phyloP scores from a whole-genome alignment of 306 rosid species.

The Abrus precatorius region DNA sequence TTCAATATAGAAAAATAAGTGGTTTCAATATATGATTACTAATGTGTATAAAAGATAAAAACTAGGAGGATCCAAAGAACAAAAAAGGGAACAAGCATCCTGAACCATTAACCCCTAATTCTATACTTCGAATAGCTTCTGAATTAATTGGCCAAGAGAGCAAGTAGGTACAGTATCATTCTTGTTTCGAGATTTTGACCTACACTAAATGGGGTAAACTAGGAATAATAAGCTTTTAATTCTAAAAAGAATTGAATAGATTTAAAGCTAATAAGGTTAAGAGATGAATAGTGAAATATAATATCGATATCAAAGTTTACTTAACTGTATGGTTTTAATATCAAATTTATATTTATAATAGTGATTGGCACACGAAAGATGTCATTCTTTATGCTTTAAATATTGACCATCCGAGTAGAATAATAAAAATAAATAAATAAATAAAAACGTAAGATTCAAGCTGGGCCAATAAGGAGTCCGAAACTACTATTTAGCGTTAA shows the following conservation, averaged over 20 bases:
- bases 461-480: too few species aligned
- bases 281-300: background rate
- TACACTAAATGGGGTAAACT: slow-evolving; percentile 5
- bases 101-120: background rate
- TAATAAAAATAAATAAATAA: too few species aligned
- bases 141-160: background rate
- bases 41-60: background rate
- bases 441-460: too few species aligned
- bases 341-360: too few species aligned
- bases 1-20: background rate
- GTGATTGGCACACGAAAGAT: too few species aligned
- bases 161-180: slow-evolving; percentile 6
- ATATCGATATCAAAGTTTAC: too few species aligned
- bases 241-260: background rate
- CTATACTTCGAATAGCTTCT: background rate
- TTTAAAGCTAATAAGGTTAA: background rate
- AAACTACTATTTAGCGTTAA: too few species aligned
- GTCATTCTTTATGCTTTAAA: too few species aligned
- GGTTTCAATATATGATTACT: background rate
- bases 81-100: slow-evolving; percentile 17
- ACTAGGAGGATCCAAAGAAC: background rate
- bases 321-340: too few species aligned
- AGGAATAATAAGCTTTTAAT: background rate
- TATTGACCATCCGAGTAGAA: too few species aligned
- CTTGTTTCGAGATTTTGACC: background rate